Percentiles rank a stretch among this genome's conserved stretches.
Conservation (phyloP, 2,329 filamentous ascomycete genomes). For the Paraphaeosphaeria minitans region DNA sequence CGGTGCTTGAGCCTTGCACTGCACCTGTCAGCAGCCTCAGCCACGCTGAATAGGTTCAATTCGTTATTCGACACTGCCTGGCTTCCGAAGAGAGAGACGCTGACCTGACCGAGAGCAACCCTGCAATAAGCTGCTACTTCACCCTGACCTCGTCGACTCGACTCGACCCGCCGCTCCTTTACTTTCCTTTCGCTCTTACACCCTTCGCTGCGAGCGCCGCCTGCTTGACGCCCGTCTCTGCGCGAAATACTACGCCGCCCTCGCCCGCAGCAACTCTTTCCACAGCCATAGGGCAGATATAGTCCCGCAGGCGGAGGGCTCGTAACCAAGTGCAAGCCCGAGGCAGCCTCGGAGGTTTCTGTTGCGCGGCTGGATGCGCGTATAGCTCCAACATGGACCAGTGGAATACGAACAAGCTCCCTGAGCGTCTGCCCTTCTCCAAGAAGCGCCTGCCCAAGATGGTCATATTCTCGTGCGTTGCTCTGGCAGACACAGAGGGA, state of each 20-base stretch:
- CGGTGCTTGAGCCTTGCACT: not conserved
- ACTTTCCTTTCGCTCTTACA: constrained; percentile 6
- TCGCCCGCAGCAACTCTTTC: not conserved
- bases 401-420: constrained; percentile 45
- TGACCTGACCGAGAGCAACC: constrained; percentile 14
- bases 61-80: constrained; percentile 10
- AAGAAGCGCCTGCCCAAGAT: constrained; percentile 58
- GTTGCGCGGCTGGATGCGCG: constrained; percentile 23
- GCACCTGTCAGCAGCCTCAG: constrained; percentile 14
- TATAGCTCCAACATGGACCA: constrained; percentile 39
- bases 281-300: not conserved
- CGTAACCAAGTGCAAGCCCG: constrained; percentile 12
- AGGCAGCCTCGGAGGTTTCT: constrained; percentile 15
- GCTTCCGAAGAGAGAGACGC: constrained; percentile 6
- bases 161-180: not conserved
- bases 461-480: constrained; percentile 58
- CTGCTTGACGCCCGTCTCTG: constrained; percentile 28
- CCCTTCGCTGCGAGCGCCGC: constrained; percentile 18
- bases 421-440: constrained; percentile 58
- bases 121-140: constrained; percentile 1
- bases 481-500: not conserved
- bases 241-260: constrained; percentile 17
- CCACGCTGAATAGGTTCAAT: constrained; percentile 14
- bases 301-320: not conserved
- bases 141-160: no score